phyloP scores from a whole-genome alignment of 768 basidiomycete genomes.

The Hypholoma sublateritium region DNA sequence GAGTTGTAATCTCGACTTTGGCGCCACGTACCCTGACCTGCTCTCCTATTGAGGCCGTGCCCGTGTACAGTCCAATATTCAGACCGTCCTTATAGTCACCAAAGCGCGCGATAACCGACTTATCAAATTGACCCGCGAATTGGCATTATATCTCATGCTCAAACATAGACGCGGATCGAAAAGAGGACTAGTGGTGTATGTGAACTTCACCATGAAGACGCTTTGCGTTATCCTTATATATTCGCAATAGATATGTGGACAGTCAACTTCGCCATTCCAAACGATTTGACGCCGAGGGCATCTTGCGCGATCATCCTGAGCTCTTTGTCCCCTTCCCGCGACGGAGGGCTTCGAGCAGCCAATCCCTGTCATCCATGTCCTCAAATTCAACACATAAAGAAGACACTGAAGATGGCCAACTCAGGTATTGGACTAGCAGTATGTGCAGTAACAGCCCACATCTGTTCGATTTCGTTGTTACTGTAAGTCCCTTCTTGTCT shows the following conservation, averaged over 20 bases:
- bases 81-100: slow-evolving; percentile 92
- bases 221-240: slow-evolving; percentile 7
- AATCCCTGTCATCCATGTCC: slow-evolving; percentile 58
- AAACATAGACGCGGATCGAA: slow-evolving; percentile 62
- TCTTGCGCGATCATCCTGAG: slow-evolving; percentile 83
- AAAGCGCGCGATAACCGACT: slow-evolving; percentile 97
- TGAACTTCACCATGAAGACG: slow-evolving; percentile 5
- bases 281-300: slow-evolving; percentile 91
- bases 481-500: slow-evolving; percentile 52
- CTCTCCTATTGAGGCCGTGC: slow-evolving; percentile 68
- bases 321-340: slow-evolving; percentile 80
- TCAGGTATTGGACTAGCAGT: slow-evolving; percentile 95
- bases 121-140: slow-evolving; percentile 90
- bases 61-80: slow-evolving; percentile 86
- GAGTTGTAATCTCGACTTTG: slow-evolving; percentile 22
- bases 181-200: slow-evolving; percentile 86
- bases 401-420: slow-evolving; percentile 78
- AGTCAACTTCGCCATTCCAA: slow-evolving; percentile 84
- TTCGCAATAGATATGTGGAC: slow-evolving; percentile 80
- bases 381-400: slow-evolving; percentile 43
- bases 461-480: slow-evolving; percentile 96
- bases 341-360: slow-evolving; percentile 69
- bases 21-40: slow-evolving; percentile 7
- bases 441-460: slow-evolving; percentile 93
- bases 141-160: slow-evolving; percentile 94